phyloP scores from a whole-genome alignment of 306 rosid species.

The Parietaria judaica region DNA sequence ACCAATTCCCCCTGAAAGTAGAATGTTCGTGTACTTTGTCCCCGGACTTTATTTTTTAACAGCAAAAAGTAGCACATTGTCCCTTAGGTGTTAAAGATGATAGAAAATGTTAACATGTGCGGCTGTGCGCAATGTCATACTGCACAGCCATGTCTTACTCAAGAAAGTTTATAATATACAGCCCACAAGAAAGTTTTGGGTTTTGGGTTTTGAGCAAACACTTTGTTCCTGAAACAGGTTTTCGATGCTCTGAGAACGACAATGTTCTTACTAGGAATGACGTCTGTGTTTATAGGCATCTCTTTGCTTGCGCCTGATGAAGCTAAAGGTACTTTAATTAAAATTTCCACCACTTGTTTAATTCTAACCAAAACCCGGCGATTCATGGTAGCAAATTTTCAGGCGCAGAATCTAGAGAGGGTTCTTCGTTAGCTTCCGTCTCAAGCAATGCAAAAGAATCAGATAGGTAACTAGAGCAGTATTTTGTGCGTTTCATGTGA shows the following conservation, averaged over 20 bases:
- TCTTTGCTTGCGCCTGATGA: constrained; percentile 96
- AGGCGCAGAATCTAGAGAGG: constrained; percentile 66
- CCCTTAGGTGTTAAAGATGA: too few relatives aligned
- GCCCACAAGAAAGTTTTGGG: neutral
- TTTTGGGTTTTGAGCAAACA: constrained; percentile 4
- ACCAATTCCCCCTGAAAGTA: too few relatives aligned
- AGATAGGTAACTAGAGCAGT: constrained; percentile 40
- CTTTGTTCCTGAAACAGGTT: constrained; percentile 53
- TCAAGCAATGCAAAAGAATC: constrained; percentile 56
- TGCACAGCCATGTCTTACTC: too few relatives aligned
- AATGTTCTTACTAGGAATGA: constrained; percentile 85
- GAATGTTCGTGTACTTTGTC: too few relatives aligned
- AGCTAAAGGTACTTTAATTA: constrained; percentile 53
- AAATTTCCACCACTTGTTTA: constrained; percentile 9
- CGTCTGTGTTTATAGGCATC: constrained; percentile 87
- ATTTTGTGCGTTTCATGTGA: neutral
- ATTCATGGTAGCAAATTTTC: constrained; percentile 13
- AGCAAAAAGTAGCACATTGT: too few relatives aligned
- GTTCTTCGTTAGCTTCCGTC: constrained; percentile 43
- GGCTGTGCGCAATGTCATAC: too few relatives aligned
- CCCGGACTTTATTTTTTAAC: too few relatives aligned
- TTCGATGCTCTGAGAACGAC: constrained; percentile 84
- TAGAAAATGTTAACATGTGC: too few relatives aligned
- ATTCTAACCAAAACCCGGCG: neutral
- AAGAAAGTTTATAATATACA: too few relatives aligned